Evolutionary conservation across 129 eudicot genomes (phyloP), one percentile per base, ranked within the genome.

Genomic region (Pseudognaphalium luteoalbum): DNA sequence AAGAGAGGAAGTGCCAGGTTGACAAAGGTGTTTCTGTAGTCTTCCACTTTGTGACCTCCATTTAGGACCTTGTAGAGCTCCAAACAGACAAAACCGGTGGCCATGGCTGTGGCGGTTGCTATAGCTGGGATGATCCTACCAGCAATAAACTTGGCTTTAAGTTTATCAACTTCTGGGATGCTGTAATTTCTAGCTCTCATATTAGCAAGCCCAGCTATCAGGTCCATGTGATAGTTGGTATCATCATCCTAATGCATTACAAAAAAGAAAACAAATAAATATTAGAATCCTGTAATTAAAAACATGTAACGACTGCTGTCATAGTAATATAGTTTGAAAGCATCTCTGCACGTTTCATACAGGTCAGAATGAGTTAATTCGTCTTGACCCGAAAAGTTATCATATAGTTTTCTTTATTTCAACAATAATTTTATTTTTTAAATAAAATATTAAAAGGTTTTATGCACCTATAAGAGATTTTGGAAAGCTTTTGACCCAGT

Each of bases 121-220:
- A 94, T 94, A n/a, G 98, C 98, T 6, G 98, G 98, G 41, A 94
- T 94, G 76, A 94, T 94, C 72, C 97, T 88, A 19, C 98, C 98
- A 4, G 98, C 98, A 67, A 94, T 94, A 47, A 94, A 89, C 79
- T 94, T 94, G 59, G 98, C 98, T 82, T 94, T 88, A 21, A 94
- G 97, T 76, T 94, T 91, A 58, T 94, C 98, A 0, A 94, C 98
- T 84, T 94, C 98, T 1, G 97, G 98, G 64, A 94, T 94, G 84
- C 97, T 86, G 73, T 93, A 93, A 73, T 93, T 93, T 69, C 98
- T 83, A 0, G 98, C 98, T 81, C 98, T 87, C 98, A 91, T 94
- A 76, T 94, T 94, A 51, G 98, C 98, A 58, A 94, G 96, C 61
- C 87, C 97, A 22, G 98, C 97, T 25, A 94, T 94, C 25, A 94